These are phyloP conservation scores for Didymella keratinophila DNA, from an alignment of 2,329 filamentous ascomycete species.

Conservation along the genomic window DNA sequence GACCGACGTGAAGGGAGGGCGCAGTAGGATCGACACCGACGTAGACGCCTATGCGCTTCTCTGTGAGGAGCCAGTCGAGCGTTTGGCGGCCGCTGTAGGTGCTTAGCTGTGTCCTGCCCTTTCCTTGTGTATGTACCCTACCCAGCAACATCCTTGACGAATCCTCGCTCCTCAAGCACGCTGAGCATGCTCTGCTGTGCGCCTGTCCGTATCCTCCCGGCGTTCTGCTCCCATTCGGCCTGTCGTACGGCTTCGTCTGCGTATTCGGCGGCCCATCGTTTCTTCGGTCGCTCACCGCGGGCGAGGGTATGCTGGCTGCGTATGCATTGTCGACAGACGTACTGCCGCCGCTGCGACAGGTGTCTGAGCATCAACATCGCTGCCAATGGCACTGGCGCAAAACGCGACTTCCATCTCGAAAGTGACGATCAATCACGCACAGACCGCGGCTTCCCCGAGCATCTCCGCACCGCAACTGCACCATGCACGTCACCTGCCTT, in stretches of 20 bases:
- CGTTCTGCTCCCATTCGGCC: conserved; percentile 41
- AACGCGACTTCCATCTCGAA: conserved; percentile 13
- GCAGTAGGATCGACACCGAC: conserved; percentile 85
- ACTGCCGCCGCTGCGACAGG: conserved; percentile 38
- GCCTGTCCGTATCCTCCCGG: conserved; percentile 39
- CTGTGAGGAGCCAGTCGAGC: conserved; percentile 70
- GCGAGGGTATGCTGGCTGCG: conserved; percentile 32
- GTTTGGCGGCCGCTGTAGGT: conserved; percentile 54
- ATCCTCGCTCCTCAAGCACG: conserved; percentile 74
- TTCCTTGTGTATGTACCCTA: conserved; percentile 50
- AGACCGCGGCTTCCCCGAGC: conserved; percentile 29
- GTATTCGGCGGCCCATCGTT: conserved; percentile 34
- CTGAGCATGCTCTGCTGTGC: conserved; percentile 62
- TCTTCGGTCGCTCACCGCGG: conserved; percentile 25
- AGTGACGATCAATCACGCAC: conserved; percentile 12
- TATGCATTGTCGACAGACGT: conserved; percentile 41
- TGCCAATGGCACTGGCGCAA: conserved; percentile 29
- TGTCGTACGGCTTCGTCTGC: conserved; percentile 25
- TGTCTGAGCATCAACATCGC: conserved; percentile 42
- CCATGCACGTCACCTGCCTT: conserved; percentile 31
- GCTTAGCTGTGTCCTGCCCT: conserved; percentile 22
- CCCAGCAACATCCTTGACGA: conserved; percentile 78
- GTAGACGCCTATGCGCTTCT: conserved; percentile 75
- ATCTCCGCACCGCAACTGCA: conserved; percentile 33
- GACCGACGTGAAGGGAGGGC: conserved; percentile 79